Evolutionary conservation across 768 basidiomycete species (phyloP).

Genomic region (Psilocybe sp.): DNA sequence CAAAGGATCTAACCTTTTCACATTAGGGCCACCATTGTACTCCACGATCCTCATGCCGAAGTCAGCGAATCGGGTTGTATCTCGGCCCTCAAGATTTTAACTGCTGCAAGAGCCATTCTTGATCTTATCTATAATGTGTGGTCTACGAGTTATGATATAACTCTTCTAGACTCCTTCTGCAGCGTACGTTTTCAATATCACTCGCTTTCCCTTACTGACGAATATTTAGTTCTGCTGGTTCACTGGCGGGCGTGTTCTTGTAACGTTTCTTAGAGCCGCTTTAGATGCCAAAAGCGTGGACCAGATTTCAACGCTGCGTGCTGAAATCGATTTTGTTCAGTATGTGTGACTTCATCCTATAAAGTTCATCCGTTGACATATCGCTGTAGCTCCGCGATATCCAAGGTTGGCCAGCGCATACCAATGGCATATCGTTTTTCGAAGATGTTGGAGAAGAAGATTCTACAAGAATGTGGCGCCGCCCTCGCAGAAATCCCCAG

Average conservation of each 20-base stretch:
- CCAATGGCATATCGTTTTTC: constrained; percentile 63
- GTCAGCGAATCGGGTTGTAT: constrained; percentile 55
- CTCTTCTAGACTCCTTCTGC: constrained; percentile 67
- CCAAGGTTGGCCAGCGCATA: constrained; percentile 62
- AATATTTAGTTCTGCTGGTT: constrained; percentile 63
- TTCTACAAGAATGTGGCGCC: constrained; percentile 36
- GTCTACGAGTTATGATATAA: constrained; percentile 72
- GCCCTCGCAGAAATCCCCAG: constrained; percentile 18
- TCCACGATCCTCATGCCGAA: constrained; percentile 77
- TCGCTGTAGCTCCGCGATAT: constrained; percentile 47
- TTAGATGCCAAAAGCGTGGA: constrained; percentile 53
- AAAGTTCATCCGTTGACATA: not conserved
- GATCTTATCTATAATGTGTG: constrained; percentile 64
- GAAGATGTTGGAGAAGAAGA: constrained; percentile 52
- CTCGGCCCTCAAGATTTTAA: constrained; percentile 67
- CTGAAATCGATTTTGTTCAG: constrained; percentile 71
- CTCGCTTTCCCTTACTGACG: not conserved
- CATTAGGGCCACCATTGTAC: constrained; percentile 58
- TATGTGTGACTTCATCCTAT: constrained; percentile 28
- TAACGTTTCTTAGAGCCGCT: constrained; percentile 64
- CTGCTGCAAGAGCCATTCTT: constrained; percentile 62
- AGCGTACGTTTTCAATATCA: constrained; percentile 41
- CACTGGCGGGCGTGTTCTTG: constrained; percentile 60
- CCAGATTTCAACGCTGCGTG: constrained; percentile 54
- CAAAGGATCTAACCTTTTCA: constrained; percentile 4